Base-by-base conservation (phyloP, 805 yeast genomes). In the Maudiozyma serrabonitensis region DNA sequence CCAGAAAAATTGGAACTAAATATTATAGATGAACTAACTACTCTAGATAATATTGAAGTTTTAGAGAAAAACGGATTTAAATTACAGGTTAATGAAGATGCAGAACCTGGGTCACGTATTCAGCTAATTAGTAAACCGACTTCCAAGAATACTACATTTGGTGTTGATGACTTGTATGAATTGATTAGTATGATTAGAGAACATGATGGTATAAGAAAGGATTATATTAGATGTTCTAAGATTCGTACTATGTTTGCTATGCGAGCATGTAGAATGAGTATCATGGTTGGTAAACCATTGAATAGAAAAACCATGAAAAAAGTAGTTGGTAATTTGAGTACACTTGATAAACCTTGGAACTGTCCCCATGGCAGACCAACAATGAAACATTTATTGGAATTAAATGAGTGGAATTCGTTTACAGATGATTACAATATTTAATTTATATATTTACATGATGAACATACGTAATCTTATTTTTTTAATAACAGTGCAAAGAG, bases 341-440 rank as follows among this genome's bases (percentile, higher is more conserved):
- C 64, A 0, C 71, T 93, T 38, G 90, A 88, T 53, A 87, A 87
- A 61, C 99, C 99, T 0, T 93, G 99, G 99, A 84, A 83, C 57
- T 81, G 89, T 60, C 99, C 99, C 0, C 99, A 93, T 67, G 99
- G 99, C 0, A 72, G 99, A 54, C 99, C 99, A 0, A 93, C 99
- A 1, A 81, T 93, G 84, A 75, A 99, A 49, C 97, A 91, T 66
- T 71, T 91, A 51, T 79, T 82, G 52, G 88, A 86, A 38, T 49
- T 60, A 83, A 38, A 64, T 42, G 45, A 42, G 6, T 42, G 37
- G 35, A 19, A 40, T 25, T 23, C 25, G 34, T 32, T 45, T 35
- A 42, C 51, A 26, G 28, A 45, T 25, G 45, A 45, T 34, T 46
- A 46, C 18, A 43, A 32, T 23, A 41, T 25, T 18, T 41, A 23